A percentile compares a stretch with the other conserved stretches of the same genome.
Evolutionary conservation across 2,329 filamentous ascomycete species (phyloP).

Genomic region (Nemania abortiva): DNA sequence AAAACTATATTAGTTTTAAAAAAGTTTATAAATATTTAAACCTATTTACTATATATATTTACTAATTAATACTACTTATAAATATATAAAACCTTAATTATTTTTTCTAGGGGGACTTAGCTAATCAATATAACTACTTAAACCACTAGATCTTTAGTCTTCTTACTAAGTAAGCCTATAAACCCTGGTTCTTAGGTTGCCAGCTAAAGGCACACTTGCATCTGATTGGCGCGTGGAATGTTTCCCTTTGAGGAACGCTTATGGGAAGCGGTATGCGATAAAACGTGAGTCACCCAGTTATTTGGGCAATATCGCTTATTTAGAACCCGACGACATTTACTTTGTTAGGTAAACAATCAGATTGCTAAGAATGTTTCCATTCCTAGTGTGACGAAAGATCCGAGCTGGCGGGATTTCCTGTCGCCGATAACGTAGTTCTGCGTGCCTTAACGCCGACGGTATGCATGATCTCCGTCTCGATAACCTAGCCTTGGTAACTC

Average conservation of each 20-base stretch:
- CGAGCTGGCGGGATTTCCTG: not conserved
- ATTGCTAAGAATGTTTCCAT: not conserved
- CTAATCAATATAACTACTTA: too few relatives aligned
- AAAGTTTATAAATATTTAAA: too few relatives aligned
- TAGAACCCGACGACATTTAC: not conserved
- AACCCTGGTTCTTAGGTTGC: too few relatives aligned
- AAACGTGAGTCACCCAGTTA: constrained; percentile 2
- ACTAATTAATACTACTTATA: too few relatives aligned
- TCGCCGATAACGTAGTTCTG: too few relatives aligned
- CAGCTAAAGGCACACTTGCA: too few relatives aligned
- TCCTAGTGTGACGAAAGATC: not conserved
- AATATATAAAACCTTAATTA: too few relatives aligned
- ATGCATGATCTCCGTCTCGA: not conserved
- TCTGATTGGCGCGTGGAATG: not conserved
- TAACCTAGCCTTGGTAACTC: not conserved
- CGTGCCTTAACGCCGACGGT: not conserved
- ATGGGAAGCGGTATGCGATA: not conserved
- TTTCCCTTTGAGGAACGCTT: constrained; percentile 3
- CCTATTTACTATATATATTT: too few relatives aligned
- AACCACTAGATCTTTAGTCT: too few relatives aligned
- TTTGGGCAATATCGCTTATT: not conserved
- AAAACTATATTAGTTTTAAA: too few relatives aligned
- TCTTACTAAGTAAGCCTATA: too few relatives aligned
- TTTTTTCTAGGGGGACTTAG: too few relatives aligned
- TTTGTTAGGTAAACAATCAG: constrained; percentile 9